A percentile compares a stretch with the other conserved stretches of the same genome.
Evolutionary conservation across 257 asterid genomes (phyloP).

Genomic region (Verbascum thapsus): DNA sequence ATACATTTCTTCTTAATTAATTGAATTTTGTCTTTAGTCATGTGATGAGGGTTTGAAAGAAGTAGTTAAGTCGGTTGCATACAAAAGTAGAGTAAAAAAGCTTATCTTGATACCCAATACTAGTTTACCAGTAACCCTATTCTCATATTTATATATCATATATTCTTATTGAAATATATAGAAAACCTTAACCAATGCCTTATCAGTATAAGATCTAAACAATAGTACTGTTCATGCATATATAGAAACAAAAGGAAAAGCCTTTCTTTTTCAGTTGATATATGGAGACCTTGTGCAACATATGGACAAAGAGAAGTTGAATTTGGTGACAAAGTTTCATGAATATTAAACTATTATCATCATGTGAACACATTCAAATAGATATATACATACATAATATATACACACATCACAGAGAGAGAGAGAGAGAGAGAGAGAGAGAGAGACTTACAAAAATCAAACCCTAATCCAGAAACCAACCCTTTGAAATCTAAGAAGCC

Average conservation of each 20-base stretch:
- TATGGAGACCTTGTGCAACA: conserved; percentile 27
- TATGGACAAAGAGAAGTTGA: conserved; percentile 29
- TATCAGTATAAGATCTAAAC: background rate
- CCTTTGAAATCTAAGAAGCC: conserved; percentile 31
- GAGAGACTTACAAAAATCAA: conserved; percentile 27
- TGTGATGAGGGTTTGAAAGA: conserved; percentile 25
- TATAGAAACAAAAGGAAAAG: background rate
- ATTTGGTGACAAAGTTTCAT: conserved; percentile 24
- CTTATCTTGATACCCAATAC: conserved; percentile 1
- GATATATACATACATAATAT: background rate
- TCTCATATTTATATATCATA: background rate
- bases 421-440: conserved; percentile 16
- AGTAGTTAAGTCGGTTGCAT: conserved; percentile 27
- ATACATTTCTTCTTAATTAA: background rate
- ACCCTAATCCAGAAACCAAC: conserved; percentile 39
- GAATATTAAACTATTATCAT: conserved; percentile 17
- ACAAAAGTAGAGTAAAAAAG: conserved; percentile 9
- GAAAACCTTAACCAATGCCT: conserved; percentile 28
- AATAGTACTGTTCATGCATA: background rate
- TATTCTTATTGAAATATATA: background rate
- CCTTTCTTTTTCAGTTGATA: conserved; percentile 1
- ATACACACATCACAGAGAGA: background rate
- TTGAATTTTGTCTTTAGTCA: background rate
- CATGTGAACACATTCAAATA: background rate
- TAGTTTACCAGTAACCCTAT: background rate